Conservation (phyloP, 2,329 filamentous ascomycete genomes). For the Colletotrichum sp. region DNA sequence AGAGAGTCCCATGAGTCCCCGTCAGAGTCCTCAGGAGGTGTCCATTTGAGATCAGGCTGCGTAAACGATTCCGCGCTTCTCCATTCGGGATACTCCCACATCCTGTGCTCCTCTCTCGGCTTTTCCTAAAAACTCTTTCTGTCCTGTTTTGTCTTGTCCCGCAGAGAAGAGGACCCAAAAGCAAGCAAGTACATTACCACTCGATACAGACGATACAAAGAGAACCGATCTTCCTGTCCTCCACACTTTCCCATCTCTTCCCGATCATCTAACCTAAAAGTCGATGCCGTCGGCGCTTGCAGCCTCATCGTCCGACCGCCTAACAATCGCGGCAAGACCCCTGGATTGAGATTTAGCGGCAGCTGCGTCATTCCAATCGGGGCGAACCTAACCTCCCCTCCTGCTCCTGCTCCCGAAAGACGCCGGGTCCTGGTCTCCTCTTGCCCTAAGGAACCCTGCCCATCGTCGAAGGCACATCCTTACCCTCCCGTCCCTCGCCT, state of each 20-base stretch:
- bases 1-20: neutral
- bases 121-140: neutral
- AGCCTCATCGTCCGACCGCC: slow-evolving; percentile 11
- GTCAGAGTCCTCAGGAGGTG: neutral
- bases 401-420: neutral
- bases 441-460: slow-evolving; percentile 6
- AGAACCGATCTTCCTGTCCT: neutral
- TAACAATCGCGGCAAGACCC: slow-evolving; percentile 2
- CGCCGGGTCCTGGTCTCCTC: neutral
- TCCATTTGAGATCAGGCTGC: neutral
- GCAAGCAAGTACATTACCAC: neutral
- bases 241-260: neutral
- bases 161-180: neutral
- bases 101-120: neutral
- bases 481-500: neutral
- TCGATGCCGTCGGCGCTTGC: slow-evolving; percentile 4
- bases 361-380: slow-evolving; percentile 5
- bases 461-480: neutral
- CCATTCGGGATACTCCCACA: neutral
- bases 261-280: slow-evolving; percentile 13
- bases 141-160: neutral
- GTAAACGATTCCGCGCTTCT: neutral
- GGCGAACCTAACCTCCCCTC: slow-evolving; percentile 3
- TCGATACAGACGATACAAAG: neutral
- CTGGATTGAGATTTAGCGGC: neutral